phyloP scores from a whole-genome alignment of 257 asterid species.

The Thymus quinquecostatus region DNA sequence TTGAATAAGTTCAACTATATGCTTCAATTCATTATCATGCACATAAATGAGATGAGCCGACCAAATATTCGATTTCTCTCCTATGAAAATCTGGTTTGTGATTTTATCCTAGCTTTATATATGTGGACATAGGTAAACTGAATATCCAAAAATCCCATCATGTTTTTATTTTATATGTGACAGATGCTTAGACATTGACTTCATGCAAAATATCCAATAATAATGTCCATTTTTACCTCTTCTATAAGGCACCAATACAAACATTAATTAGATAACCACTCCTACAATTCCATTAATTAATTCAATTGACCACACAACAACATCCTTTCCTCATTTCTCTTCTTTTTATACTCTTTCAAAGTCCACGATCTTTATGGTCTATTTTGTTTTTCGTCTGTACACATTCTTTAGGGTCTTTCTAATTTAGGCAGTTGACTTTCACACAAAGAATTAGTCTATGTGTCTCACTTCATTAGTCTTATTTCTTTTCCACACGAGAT shows the following conservation, averaged over 20 bases:
- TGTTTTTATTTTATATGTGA: constrained; percentile 22
- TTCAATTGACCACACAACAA: background rate
- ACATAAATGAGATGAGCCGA: background rate
- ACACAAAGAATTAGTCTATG: too few relatives aligned
- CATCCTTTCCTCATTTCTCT: too few relatives aligned
- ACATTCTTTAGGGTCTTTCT: background rate
- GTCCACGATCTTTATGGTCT: too few relatives aligned
- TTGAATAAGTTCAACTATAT: too few relatives aligned
- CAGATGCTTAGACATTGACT: constrained; percentile 28
- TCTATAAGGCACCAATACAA: background rate
- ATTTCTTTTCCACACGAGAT: too few relatives aligned
- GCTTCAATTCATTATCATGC: too few relatives aligned
- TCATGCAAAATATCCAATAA: constrained; percentile 28
- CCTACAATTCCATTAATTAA: too few relatives aligned
- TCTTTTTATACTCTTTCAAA: too few relatives aligned
- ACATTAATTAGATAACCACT: background rate
- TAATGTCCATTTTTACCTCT: constrained; percentile 16
- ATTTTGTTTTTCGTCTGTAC: background rate
- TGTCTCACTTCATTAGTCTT: too few relatives aligned
- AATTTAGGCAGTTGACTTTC: background rate
- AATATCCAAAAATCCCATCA: constrained; percentile 30
- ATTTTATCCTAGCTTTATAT: background rate
- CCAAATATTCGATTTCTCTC: background rate
- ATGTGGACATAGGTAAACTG: constrained; percentile 31
- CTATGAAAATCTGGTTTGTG: background rate